Percentiles rank a stretch among this genome's conserved stretches.
Conservation (phyloP, 208 protist species). For the Leishmania gerbilli region DNA sequence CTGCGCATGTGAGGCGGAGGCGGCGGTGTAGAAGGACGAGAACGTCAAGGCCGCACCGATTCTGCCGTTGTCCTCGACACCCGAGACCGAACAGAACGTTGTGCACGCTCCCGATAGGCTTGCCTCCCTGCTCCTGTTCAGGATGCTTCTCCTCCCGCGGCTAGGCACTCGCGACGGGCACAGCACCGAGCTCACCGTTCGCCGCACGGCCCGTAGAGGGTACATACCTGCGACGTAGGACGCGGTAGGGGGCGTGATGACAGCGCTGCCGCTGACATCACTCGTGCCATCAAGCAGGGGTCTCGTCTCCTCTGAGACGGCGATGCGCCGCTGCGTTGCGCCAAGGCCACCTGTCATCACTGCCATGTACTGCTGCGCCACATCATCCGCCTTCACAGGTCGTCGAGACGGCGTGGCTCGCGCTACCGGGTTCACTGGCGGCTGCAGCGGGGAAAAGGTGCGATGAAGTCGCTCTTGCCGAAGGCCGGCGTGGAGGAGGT, state of each 20-base stretch:
- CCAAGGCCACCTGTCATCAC: constrained; percentile 3
- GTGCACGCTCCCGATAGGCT: not conserved
- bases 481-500: constrained; percentile 45
- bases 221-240: constrained; percentile 30
- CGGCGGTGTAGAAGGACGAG: not conserved
- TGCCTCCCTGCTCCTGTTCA: not conserved
- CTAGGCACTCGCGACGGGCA: not conserved
- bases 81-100: not conserved
- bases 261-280: not conserved
- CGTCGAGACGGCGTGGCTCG: not conserved
- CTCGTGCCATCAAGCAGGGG: not conserved
- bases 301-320: not conserved
- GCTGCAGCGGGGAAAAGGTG: constrained; percentile 6
- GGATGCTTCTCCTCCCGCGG: not conserved
- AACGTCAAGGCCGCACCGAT: not conserved
- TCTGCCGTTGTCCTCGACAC: not conserved
- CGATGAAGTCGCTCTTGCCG: constrained; percentile 27
- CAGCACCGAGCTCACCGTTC: constrained; percentile 13
- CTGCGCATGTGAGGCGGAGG: not conserved
- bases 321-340: not conserved
- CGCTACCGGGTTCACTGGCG: not conserved
- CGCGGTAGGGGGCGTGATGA: not conserved
- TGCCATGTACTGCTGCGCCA: not conserved
- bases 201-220: constrained; percentile 21
- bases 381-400: not conserved